A percentile compares a stretch with the other conserved stretches of the same genome.
Conservation (phyloP, 2,329 filamentous ascomycete species). For the Ustulina deusta region DNA sequence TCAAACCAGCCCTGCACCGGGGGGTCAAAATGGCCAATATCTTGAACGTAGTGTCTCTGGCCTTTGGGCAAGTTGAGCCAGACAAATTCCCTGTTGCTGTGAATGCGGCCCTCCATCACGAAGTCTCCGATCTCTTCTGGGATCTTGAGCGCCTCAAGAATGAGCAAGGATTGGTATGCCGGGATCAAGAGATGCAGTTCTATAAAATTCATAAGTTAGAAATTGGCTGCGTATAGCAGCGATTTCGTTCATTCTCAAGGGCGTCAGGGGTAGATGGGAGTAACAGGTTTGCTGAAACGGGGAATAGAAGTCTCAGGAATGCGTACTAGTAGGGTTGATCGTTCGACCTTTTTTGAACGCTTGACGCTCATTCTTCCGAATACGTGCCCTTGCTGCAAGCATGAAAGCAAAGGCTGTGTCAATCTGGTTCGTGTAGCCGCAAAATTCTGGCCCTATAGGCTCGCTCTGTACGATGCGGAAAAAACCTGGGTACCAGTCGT, state of each 20-base stretch:
- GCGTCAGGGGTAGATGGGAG: too few relatives aligned
- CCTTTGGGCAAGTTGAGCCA: slow-evolving; percentile 55
- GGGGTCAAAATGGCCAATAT: slow-evolving; percentile 52
- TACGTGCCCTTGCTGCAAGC: slow-evolving; percentile 49
- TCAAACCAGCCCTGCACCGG: slow-evolving; percentile 47
- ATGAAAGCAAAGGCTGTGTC: slow-evolving; percentile 57
- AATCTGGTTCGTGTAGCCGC: slow-evolving; percentile 57
- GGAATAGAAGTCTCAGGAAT: neutral
- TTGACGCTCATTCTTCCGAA: slow-evolving; percentile 44
- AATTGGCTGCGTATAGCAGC: neutral
- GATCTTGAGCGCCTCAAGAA: slow-evolving; percentile 53
- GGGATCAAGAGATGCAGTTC: slow-evolving; percentile 55
- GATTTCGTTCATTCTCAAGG: neutral
- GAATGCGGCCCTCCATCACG: slow-evolving; percentile 55
- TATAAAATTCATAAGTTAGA: neutral
- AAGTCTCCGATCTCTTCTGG: slow-evolving; percentile 55
- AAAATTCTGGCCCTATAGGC: slow-evolving; percentile 53
- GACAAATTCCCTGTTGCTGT: slow-evolving; percentile 55
- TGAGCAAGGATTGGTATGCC: slow-evolving; percentile 55
- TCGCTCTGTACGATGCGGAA: slow-evolving; percentile 53
- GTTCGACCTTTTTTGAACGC: slow-evolving; percentile 43
- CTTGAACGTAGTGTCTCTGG: slow-evolving; percentile 49
- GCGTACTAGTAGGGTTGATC: slow-evolving; percentile 41
- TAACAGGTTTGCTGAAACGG: neutral
- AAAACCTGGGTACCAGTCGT: slow-evolving; percentile 57